phyloP scores from a whole-genome alignment of 2,329 filamentous ascomycete species.

The Leptographium radiaticola region DNA sequence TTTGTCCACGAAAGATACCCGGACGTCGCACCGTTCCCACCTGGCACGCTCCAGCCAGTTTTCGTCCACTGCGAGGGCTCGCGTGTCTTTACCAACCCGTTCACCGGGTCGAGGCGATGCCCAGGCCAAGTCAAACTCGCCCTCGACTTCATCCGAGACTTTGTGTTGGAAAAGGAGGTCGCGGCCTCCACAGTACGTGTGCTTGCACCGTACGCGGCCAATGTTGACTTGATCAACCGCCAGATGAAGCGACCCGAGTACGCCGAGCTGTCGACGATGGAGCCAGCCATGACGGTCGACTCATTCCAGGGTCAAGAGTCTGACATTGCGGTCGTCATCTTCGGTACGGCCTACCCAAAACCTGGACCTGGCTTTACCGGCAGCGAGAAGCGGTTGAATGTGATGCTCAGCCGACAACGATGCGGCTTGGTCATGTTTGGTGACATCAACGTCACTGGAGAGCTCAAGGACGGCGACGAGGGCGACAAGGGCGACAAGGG shows the following conservation, averaged over 20 bases:
- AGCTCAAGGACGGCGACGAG: not conserved
- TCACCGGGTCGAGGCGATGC: not conserved
- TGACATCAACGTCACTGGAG: not conserved
- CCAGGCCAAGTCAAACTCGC: slow-evolving; percentile 8
- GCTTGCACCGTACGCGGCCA: slow-evolving; percentile 30
- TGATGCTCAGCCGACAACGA: not conserved
- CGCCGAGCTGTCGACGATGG: slow-evolving; percentile 5
- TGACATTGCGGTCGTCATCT: slow-evolving; percentile 12
- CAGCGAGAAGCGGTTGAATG: slow-evolving; percentile 6
- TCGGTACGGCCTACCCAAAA: slow-evolving; percentile 6
- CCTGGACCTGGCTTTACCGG: slow-evolving; percentile 10
- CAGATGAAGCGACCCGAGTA: slow-evolving; percentile 4
- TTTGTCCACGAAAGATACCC: too few species aligned
- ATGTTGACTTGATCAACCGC: slow-evolving; percentile 5
- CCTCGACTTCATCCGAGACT: slow-evolving; percentile 21
- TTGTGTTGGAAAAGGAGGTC: slow-evolving; percentile 18
- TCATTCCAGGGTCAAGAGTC: slow-evolving; percentile 14
- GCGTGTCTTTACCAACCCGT: not conserved
- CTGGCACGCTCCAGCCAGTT: slow-evolving; percentile 20
- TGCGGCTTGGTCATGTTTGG: not conserved
- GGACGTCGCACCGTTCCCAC: not conserved
- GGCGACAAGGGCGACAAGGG: not conserved
- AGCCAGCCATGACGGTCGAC: slow-evolving; percentile 9
- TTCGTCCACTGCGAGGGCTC: slow-evolving; percentile 1
- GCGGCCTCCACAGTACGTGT: slow-evolving; percentile 31